A percentile compares a stretch with the other conserved stretches of the same genome.
phyloP scores from a whole-genome alignment of 2,329 filamentous ascomycete species.

The Neonectria magnoliae region DNA sequence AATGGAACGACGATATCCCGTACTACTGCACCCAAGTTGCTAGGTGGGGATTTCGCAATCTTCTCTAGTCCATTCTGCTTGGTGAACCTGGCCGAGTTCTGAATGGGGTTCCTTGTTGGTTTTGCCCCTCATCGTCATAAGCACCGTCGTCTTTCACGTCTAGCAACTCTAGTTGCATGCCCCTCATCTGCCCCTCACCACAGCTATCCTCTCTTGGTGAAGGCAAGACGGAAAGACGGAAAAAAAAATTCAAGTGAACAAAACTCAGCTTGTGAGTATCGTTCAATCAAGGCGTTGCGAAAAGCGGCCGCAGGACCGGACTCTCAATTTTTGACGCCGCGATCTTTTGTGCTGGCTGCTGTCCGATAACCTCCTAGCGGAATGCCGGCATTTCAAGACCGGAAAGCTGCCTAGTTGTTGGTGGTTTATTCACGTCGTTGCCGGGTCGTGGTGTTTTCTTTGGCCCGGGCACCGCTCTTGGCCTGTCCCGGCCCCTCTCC shows the following conservation, averaged over 20 bases:
- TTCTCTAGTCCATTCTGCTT: slow-evolving; percentile 3
- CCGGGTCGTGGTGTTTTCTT: slow-evolving; percentile 11
- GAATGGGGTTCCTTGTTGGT: slow-evolving; percentile 10
- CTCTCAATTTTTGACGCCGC: slow-evolving; percentile 10
- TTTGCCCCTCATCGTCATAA: slow-evolving; percentile 11
- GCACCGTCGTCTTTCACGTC: slow-evolving; percentile 2
- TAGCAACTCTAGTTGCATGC: slow-evolving; percentile 1
- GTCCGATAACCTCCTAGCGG: slow-evolving; percentile 5
- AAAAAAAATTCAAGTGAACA: slow-evolving; percentile 2
- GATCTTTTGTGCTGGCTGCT: not conserved
- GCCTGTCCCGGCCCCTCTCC: slow-evolving; percentile 4
- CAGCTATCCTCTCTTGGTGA: slow-evolving; percentile 12
- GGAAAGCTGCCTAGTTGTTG: slow-evolving; percentile 2
- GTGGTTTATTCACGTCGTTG: not conserved
- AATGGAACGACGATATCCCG: slow-evolving; percentile 19
- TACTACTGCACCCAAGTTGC: slow-evolving; percentile 9
- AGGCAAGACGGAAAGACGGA: not conserved
- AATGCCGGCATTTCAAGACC: slow-evolving; percentile 8
- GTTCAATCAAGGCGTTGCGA: slow-evolving; percentile 3
- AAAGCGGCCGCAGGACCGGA: slow-evolving; percentile 6
- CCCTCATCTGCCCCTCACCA: slow-evolving; percentile 23
- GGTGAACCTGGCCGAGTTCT: not conserved
- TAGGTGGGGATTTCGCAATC: slow-evolving; percentile 15
- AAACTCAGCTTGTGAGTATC: slow-evolving; percentile 1
- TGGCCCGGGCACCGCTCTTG: not conserved